Base-by-base conservation (phyloP, 75 land plant species). In the Pinus tabuliformis region DNA sequence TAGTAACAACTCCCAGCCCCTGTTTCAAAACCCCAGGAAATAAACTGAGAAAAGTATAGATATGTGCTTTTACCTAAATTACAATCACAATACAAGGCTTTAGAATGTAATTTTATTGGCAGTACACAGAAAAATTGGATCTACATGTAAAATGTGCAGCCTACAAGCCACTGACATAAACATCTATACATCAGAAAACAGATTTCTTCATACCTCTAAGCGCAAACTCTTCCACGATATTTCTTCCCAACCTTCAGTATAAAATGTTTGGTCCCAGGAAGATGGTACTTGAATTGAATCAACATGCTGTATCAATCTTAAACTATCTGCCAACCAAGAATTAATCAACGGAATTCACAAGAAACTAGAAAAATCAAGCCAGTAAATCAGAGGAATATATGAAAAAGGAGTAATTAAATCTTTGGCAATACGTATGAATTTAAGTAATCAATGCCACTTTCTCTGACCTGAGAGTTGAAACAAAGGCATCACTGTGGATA, bases 251-350 rank as follows among this genome's bases (percentile, higher is more conserved):
- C 36, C 74, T 77, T 86, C 70, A 49, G 79, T 73, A 36, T 83
- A 66, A 45, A 80, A 74, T 6, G 62, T 72, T 68, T 79, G 74
- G 20, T 65, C 70, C 91, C 90, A 89, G 42, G 84, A 73, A 56
- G 18, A 30, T 58, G 96, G 93, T 72, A 62, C 78, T 80, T 84
- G 88, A 62, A 95, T 82, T 9, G 80, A 62, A 58, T 80, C 84
- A 73, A 91, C 96, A 64, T 90, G 89, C 76, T 95, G 94, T 13
- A 95, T 37, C 71, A 95, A 74, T 62, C 92, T 83, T 72, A 95
- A 72, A 84, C 98, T 88, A 81, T 76, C 95, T 93, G 89, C 75
- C 74, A 59, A 76, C 36, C 26, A 39, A 59, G 30, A 76, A 26
- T 33, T 20, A 73, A 11, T n/a, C 21, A 73, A 22, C 18, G 59